A percentile compares a stretch with the other conserved stretches of the same genome.
Evolutionary conservation across 192 early-diverging fungal species (phyloP).

Genomic region (Coemansia sp.): DNA sequence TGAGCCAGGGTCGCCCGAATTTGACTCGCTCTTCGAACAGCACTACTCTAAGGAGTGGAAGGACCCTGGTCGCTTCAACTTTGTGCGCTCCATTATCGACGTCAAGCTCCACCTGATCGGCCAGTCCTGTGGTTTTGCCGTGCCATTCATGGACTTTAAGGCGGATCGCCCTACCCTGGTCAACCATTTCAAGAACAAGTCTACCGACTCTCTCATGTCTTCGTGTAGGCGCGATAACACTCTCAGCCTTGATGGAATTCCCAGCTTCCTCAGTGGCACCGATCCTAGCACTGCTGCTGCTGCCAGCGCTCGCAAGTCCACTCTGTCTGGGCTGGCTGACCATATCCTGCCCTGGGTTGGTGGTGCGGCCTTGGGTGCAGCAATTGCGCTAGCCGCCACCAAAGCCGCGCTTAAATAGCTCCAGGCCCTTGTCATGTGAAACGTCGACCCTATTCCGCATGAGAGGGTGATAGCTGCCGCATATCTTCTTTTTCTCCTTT

Average conservation of each 20-base stretch:
- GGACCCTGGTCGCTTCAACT: slow-evolving; percentile 39
- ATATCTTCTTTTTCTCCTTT: not conserved
- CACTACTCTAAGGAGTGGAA: slow-evolving; percentile 50
- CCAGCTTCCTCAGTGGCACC: slow-evolving; percentile 49
- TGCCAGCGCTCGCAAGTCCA: slow-evolving; percentile 11
- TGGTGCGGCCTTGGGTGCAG: slow-evolving; percentile 38
- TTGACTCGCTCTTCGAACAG: slow-evolving; percentile 49
- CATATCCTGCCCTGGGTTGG: slow-evolving; percentile 35
- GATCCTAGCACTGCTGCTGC: not conserved
- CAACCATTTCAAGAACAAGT: slow-evolving; percentile 45
- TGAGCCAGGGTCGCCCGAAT: slow-evolving; percentile 55
- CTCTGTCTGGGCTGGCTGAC: not conserved
- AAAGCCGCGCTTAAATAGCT: slow-evolving; percentile 9
- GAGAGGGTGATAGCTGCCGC: not conserved
- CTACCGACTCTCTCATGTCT: slow-evolving; percentile 24
- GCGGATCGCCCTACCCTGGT: slow-evolving; percentile 58
- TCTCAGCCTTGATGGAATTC: slow-evolving; percentile 65
- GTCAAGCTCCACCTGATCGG: slow-evolving; percentile 60
- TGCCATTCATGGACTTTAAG: slow-evolving; percentile 64
- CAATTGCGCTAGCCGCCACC: slow-evolving; percentile 18
- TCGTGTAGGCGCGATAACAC: slow-evolving; percentile 56
- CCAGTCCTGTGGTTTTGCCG: slow-evolving; percentile 65
- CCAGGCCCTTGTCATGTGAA: not conserved
- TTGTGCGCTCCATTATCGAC: slow-evolving; percentile 63
- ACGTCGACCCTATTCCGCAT: not conserved